Conservation (phyloP, 2,329 filamentous ascomycete genomes). For the Ceratocystis smalleyi region DNA sequence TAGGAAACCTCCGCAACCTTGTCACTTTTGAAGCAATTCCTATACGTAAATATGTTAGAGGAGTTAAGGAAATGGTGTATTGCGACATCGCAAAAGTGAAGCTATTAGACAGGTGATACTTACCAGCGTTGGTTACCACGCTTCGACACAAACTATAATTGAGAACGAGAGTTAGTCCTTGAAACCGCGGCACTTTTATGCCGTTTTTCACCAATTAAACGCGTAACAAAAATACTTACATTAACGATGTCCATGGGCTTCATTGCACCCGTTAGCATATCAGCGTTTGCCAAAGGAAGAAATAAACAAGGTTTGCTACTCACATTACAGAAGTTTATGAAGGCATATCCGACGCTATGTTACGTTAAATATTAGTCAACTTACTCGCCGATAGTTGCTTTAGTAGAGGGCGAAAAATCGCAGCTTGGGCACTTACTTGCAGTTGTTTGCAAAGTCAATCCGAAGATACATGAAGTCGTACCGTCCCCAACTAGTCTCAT, state of each 20-base stretch:
- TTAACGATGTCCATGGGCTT: constrained; percentile 59
- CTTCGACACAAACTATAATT: constrained; percentile 49
- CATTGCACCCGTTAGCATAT: background rate
- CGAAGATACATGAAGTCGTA: constrained; percentile 94
- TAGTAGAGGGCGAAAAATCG: background rate
- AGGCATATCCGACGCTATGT: constrained; percentile 79
- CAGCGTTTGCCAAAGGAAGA: background rate
- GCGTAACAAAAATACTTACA: constrained; percentile 28
- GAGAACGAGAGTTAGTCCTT: background rate
- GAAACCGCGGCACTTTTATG: background rate
- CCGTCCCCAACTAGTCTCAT: constrained; percentile 60
- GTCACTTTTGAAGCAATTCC: constrained; percentile 68
- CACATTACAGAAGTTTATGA: constrained; percentile 83
- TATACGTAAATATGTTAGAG: constrained; percentile 22
- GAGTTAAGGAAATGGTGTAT: background rate
- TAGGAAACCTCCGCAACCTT: constrained; percentile 87
- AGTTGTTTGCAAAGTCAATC: constrained; percentile 73
- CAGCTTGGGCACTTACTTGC: constrained; percentile 46
- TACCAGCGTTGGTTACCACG: constrained; percentile 58
- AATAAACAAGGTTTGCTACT: constrained; percentile 24
- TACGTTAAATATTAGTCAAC: constrained; percentile 6
- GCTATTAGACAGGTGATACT: constrained; percentile 16
- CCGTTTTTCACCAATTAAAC: no score
- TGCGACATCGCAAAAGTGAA: background rate
- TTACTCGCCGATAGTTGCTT: constrained; percentile 20